Evolutionary conservation across 2,329 filamentous ascomycete genomes (phyloP).

Genomic region (Annulohypoxylon truncatum): DNA sequence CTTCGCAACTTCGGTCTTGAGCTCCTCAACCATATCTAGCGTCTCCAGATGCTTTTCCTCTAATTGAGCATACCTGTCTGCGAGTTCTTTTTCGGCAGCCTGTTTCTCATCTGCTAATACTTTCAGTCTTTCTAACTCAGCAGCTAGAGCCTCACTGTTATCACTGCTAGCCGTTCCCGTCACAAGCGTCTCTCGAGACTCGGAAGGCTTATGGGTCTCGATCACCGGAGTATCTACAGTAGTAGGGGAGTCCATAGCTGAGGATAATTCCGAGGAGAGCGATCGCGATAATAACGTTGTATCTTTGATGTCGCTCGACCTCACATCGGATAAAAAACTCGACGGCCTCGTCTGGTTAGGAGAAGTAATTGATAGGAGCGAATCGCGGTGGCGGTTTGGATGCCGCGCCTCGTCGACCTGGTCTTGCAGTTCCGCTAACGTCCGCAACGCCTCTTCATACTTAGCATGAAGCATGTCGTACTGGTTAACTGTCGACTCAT

Average conservation of each 20-base stretch:
- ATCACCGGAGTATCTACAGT: conserved; percentile 72
- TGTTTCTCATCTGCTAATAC: conserved; percentile 81
- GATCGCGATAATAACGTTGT: conserved; percentile 80
- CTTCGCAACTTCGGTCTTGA: conserved; percentile 87
- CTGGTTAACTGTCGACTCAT: conserved; percentile 84
- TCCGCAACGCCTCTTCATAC: conserved; percentile 88
- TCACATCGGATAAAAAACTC: conserved; percentile 86
- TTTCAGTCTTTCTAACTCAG: conserved; percentile 79
- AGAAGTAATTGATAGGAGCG: conserved; percentile 65
- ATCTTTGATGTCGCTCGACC: conserved; percentile 77
- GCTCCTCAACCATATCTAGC: conserved; percentile 86
- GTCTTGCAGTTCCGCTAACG: conserved; percentile 87
- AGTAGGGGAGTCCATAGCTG: conserved; percentile 79
- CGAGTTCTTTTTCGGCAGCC: conserved; percentile 76
- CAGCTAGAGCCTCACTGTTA: conserved; percentile 61
- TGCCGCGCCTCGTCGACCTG: conserved; percentile 82
- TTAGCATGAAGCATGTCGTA: conserved; percentile 85
- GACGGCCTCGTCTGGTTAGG: conserved; percentile 69
- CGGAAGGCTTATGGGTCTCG: conserved; percentile 62
- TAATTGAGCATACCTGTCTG: conserved; percentile 83
- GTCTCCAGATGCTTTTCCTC: conserved; percentile 84
- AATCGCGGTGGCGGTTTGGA: conserved; percentile 64
- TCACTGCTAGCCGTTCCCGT: conserved; percentile 53
- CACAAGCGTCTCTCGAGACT: conserved; percentile 53
- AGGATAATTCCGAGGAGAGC: conserved; percentile 93